Conservation (phyloP, 2,329 filamentous ascomycete species). For the Amauroascus verrucosus region DNA sequence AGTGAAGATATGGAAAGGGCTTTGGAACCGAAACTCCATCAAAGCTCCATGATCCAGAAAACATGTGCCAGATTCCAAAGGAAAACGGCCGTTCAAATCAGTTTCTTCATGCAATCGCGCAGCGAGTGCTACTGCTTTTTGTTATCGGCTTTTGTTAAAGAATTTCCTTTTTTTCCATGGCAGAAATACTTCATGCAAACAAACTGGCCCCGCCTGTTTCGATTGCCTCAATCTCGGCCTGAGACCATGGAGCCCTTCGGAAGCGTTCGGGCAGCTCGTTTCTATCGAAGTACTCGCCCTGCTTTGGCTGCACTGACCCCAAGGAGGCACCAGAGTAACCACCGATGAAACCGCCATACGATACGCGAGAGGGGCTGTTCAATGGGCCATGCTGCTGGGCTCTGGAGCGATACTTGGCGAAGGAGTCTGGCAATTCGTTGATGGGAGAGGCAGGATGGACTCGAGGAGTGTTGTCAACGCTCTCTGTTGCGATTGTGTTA, state of each 20-base stretch:
- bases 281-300: slow-evolving; percentile 77
- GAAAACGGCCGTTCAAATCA: background rate
- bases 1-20: background rate
- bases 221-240: slow-evolving; percentile 87
- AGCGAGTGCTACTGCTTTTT: slow-evolving; percentile 4
- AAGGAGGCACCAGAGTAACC: slow-evolving; percentile 57
- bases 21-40: background rate
- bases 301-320: slow-evolving; percentile 58
- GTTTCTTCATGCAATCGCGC: slow-evolving; percentile 1
- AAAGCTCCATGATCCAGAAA: background rate
- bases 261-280: slow-evolving; percentile 79
- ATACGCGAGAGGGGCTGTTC: slow-evolving; percentile 20
- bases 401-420: slow-evolving; percentile 52
- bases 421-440: slow-evolving; percentile 48
- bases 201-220: slow-evolving; percentile 80
- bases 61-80: background rate
- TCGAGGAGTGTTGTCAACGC: slow-evolving; percentile 46
- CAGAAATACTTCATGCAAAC: slow-evolving; percentile 35
- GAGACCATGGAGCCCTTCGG: slow-evolving; percentile 60
- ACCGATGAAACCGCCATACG: slow-evolving; percentile 39
- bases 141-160: background rate
- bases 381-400: slow-evolving; percentile 57
- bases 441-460: slow-evolving; percentile 50
- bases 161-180: background rate
- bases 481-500: slow-evolving; percentile 24